A percentile compares a stretch with the other conserved stretches of the same genome.
Conservation (phyloP, 306 rosid genomes). For the Cicer bijugum region DNA sequence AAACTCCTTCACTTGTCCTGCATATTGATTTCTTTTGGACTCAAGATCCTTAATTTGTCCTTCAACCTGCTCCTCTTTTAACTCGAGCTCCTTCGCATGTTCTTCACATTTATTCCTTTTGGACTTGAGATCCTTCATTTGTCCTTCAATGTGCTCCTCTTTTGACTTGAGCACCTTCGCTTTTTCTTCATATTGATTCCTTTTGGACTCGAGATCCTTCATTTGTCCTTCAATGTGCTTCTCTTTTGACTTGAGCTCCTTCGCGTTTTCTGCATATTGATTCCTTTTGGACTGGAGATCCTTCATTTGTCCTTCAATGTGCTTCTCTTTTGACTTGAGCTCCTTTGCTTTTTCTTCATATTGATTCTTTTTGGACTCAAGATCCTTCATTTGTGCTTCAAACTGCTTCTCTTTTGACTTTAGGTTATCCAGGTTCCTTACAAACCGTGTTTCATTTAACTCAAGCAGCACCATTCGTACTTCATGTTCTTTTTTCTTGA, state of each 20-base stretch:
- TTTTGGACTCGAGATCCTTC: background rate
- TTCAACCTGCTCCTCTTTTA: conserved; percentile 15
- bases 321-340: background rate
- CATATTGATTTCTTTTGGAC: conserved; percentile 34
- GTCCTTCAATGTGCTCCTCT: conserved; percentile 15
- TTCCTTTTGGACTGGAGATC: background rate
- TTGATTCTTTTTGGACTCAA: background rate
- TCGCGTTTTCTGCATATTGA: background rate
- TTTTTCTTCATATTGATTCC: background rate
- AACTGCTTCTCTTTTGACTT: background rate
- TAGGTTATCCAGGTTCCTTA: background rate
- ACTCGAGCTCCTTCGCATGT: background rate
- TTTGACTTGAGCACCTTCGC: conserved; percentile 12
- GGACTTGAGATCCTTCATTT: conserved; percentile 33
- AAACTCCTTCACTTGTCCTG: conserved; percentile 29
- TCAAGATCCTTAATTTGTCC: conserved; percentile 26
- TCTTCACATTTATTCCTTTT: conserved; percentile 41
- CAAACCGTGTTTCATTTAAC: conserved; percentile 3
- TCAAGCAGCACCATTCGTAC: background rate
- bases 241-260: conserved; percentile 6
- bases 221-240: background rate
- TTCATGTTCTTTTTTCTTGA: conserved; percentile 12
- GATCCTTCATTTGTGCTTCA: background rate
- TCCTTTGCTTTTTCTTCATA: background rate
- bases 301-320: background rate